Evolutionary conservation across 257 asterid genomes (phyloP), one percentile per base, ranked within the genome.

Genomic region (Solanum phureja): DNA sequence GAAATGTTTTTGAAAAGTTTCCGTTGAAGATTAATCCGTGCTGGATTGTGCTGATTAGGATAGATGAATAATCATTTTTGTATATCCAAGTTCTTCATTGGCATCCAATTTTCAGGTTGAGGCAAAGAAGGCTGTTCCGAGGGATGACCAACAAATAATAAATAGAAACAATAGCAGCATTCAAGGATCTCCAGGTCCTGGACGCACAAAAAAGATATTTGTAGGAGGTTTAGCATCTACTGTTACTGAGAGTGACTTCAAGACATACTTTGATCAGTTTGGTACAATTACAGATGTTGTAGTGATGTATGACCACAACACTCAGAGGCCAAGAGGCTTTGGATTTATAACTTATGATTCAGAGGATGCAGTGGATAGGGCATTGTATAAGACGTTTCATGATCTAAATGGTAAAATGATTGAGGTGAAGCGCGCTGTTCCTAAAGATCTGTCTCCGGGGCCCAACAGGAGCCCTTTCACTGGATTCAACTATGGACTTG

Each of bases 201-300:
- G 94, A 34, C 96, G 98, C 77, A 93, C 98, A 14, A 95, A 94
- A 92, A 95, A 94, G 96, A 94, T 95, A 84, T 95, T 95, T 87
- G 98, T 95, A 73, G 98, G 98, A 90, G 98, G 98, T 83, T 91
- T 95, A 89, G 98, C 98, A 85, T 94, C 98, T 34, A 92, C 98
- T 1, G 95, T 94, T 82, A 94, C 93, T 68, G 98, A 94, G 92
- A 92, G 89, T 12, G 98, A 94, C 89, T 95, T 95, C 83, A 94
- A 91, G 90, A 91, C 64, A 75, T 94, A 95, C 91, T 95, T 95
- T 74, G 95, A 92, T 87, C 98, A 94, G 90, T 95, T 94, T 90
- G 98, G 98, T 64, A 89, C 90, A 44, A 91, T 94, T 90, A 93
- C 92, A 2, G 96, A 94, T 87, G 96, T 94, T 29, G 97, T 94